Evolutionary conservation across 768 basidiomycete species (phyloP).

Genomic region (Kondoa subrosea): DNA sequence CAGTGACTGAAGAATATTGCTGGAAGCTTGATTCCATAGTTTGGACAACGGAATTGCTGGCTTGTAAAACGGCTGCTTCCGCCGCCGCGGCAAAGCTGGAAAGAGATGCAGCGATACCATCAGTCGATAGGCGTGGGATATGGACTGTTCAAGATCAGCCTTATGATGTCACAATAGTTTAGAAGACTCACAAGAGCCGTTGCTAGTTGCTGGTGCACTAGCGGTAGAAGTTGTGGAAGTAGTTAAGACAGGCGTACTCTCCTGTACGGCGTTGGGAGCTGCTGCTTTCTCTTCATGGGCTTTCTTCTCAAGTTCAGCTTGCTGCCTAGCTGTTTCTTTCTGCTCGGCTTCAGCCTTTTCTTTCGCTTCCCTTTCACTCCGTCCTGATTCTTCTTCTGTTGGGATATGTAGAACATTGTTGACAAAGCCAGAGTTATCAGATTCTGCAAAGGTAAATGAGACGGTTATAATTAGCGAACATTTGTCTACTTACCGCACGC

Average conservation of each 20-base stretch:
- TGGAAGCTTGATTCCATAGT: background rate
- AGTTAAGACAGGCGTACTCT: no score
- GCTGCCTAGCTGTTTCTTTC: background rate
- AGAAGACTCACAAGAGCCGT: no score
- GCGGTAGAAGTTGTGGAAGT: no score
- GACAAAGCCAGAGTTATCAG: background rate
- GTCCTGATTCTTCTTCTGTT: background rate
- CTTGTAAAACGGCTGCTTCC: background rate
- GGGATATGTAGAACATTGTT: slow-evolving; percentile 5
- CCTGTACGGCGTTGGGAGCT: no score
- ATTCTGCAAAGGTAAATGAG: background rate
- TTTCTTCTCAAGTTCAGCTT: background rate
- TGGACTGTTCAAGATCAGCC: background rate
- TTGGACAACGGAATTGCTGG: background rate
- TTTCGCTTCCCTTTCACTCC: no score
- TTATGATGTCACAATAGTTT: background rate
- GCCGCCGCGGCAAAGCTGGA: background rate
- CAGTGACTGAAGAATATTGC: background rate
- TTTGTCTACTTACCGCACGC: no score
- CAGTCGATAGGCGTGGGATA: background rate
- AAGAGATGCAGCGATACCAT: background rate
- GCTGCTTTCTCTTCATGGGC: no score
- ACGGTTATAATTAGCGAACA: background rate
- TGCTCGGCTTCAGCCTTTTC: no score
- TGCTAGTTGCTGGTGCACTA: no score